phyloP scores from a whole-genome alignment of 2,329 filamentous ascomycete genomes.

The Trichoderma brevicompactum region DNA sequence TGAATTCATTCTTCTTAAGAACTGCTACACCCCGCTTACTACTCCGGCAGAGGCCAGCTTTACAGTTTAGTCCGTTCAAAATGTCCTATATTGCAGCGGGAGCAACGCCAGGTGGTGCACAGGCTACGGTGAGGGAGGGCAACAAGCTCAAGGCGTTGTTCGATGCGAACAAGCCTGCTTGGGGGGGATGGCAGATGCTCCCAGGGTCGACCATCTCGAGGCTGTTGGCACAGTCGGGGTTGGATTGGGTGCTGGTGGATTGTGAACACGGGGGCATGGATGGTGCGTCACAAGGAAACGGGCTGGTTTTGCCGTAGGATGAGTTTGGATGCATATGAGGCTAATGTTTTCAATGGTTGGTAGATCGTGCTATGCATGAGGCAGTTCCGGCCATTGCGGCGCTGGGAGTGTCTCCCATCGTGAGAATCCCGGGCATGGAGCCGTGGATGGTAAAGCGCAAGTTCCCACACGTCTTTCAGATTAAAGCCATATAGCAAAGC shows the following conservation, averaged over 20 bases:
- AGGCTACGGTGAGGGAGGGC: constrained; percentile 47
- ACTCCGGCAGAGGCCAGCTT: background rate
- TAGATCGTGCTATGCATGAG: constrained; percentile 57
- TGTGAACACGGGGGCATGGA: constrained; percentile 59
- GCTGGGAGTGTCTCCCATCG: constrained; percentile 48
- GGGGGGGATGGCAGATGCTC: constrained; percentile 68
- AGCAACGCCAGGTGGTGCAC: background rate
- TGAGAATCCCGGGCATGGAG: constrained; percentile 58
- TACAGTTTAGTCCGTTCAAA: background rate
- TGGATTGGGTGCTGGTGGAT: constrained; percentile 69
- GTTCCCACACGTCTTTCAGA: constrained; percentile 3
- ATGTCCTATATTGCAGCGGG: constrained; percentile 22
- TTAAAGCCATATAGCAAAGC: background rate
- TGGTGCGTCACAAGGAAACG: constrained; percentile 39
- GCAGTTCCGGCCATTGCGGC: constrained; percentile 57
- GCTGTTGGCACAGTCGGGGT: constrained; percentile 61
- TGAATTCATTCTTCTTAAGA: constrained; percentile 20
- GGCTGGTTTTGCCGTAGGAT: background rate
- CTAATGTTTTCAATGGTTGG: background rate
- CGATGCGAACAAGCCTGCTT: constrained; percentile 51
- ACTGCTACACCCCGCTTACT: constrained; percentile 1
- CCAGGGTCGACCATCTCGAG: constrained; percentile 64
- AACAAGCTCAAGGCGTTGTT: constrained; percentile 58
- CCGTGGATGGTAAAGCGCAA: constrained; percentile 53
- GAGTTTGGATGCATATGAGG: constrained; percentile 1